A percentile compares a stretch with the other conserved stretches of the same genome.
phyloP scores from a whole-genome alignment of 345 rosid species.

The Heritiera littoralis region DNA sequence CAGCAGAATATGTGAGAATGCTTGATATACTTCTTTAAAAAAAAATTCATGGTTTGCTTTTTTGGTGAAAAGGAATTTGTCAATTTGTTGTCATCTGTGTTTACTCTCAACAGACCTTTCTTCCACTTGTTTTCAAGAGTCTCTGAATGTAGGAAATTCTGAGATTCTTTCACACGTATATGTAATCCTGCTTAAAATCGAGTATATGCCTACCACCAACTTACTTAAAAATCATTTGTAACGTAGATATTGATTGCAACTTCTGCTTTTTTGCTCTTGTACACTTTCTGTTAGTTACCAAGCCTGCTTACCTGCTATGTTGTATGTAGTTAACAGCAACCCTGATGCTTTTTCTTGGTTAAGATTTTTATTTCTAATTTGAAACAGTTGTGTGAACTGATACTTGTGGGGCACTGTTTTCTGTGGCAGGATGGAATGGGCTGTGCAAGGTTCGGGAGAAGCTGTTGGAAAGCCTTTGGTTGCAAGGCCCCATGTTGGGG shows the following conservation, averaged over 20 bases:
- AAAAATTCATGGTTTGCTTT: too few relatives aligned
- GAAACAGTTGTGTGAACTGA: constrained; percentile 21
- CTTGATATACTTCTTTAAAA: too few relatives aligned
- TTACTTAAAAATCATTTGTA: neutral
- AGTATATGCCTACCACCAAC: too few relatives aligned
- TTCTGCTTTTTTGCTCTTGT: neutral
- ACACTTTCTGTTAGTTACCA: neutral
- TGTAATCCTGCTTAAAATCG: too few relatives aligned
- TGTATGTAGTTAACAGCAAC: neutral
- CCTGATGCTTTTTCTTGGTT: neutral
- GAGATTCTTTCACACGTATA: too few relatives aligned
- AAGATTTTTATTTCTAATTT: neutral
- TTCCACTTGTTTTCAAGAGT: too few relatives aligned
- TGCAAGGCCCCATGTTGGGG: constrained; percentile 47
- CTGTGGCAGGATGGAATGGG: constrained; percentile 51
- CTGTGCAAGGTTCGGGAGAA: constrained; percentile 45
- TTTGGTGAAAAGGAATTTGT: too few relatives aligned
- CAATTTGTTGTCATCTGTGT: too few relatives aligned
- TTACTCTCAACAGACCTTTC: too few relatives aligned
- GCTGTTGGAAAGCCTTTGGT: constrained; percentile 36
- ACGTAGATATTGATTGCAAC: neutral
- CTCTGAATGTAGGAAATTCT: too few relatives aligned
- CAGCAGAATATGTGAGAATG: neutral
- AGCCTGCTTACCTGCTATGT: neutral
- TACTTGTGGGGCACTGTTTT: constrained; percentile 16